phyloP scores from a whole-genome alignment of 257 asterid species.

The Hygrophila difformis region DNA sequence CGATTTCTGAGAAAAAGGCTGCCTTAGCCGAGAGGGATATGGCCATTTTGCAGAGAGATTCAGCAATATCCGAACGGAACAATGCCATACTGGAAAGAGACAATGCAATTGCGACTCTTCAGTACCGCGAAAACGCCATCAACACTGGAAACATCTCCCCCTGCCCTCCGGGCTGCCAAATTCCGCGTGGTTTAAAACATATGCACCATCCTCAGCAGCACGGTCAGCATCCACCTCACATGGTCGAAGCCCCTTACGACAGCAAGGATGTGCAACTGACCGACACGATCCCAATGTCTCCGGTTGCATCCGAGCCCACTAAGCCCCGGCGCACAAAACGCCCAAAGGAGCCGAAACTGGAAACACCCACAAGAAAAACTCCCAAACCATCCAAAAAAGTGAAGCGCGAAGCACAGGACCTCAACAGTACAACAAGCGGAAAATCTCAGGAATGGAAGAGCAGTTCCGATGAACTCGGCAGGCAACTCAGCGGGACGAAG shows the following conservation, averaged over 20 bases:
- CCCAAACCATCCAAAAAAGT: conserved; percentile 50
- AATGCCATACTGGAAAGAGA: conserved; percentile 84
- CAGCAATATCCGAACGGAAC: conserved; percentile 80
- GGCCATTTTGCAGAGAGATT: conserved; percentile 79
- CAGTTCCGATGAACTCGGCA: conserved; percentile 23
- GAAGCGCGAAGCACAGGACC: conserved; percentile 55
- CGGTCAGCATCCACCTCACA: conserved; percentile 39
- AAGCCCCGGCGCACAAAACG: conserved; percentile 61
- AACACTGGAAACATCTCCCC: conserved; percentile 36
- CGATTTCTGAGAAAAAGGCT: conserved; percentile 81
- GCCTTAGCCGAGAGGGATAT: conserved; percentile 88
- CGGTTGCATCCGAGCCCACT: conserved; percentile 42
- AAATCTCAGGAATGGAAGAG: conserved; percentile 40
- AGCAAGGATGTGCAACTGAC: conserved; percentile 35
- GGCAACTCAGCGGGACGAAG: conserved; percentile 26
- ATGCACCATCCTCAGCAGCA: conserved; percentile 71
- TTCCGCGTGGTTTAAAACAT: conserved; percentile 64
- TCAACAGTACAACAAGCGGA: conserved; percentile 29
- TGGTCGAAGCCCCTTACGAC: conserved; percentile 40
- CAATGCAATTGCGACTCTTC: conserved; percentile 81
- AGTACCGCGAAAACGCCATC: conserved; percentile 53
- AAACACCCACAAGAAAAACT: conserved; percentile 25
- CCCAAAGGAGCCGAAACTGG: conserved; percentile 52
- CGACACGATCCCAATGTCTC: conserved; percentile 38
- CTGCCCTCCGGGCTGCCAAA: conserved; percentile 73